Evolutionary conservation across 2,329 filamentous ascomycete genomes (phyloP), one percentile per base, ranked within the genome.

Genomic region (Diaporthe vaccinii): DNA sequence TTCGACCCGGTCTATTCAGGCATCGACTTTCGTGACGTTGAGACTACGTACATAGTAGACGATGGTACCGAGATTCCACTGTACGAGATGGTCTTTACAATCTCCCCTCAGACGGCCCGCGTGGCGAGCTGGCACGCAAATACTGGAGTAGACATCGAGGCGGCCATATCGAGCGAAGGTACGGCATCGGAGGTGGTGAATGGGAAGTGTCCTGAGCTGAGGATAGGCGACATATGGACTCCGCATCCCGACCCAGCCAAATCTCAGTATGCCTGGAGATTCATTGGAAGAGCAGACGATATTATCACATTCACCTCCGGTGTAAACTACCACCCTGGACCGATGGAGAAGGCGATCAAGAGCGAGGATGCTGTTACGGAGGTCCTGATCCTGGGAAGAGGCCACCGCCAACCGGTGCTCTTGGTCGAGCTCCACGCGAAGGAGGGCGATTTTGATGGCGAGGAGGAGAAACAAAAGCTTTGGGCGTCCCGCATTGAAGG

Each of bases 201-300:
- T 3, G 36, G 22, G 17, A 28, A n/a, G 0, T 31, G 46, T 22
- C 67, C 67, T 12, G 67, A 70, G 25, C 36, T 70, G n/a, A 70
- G 36, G 36, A 59, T 76, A 55, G 78, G 78, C 17, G 78, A 79
- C 25, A 74, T 79, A 17, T 79, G 78, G 78, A 77, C 74, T 14
- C 77, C 75, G 14, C 78, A 79, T 31, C 77, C 78, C 6, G 76
- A 79, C 55, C 78, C 77, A 34, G 61, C 73, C 31, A 78, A 77
- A 71, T 75, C 78, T 2, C 31, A 36, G 5, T 77, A 71, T 25
- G 78, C 68, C 2, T 79, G 77, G 77, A 74, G 71, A 28, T 79
- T 78, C 28, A 73, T 58, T 1, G 78, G 78, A 20, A 75, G 78
- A n/a, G 77, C 76, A 12, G 81, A 82, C 44, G 67, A 70, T 44